Percentiles rank a stretch among this genome's conserved stretches.
phyloP scores from a whole-genome alignment of 257 asterid genomes.

The Solanum virginianum region DNA sequence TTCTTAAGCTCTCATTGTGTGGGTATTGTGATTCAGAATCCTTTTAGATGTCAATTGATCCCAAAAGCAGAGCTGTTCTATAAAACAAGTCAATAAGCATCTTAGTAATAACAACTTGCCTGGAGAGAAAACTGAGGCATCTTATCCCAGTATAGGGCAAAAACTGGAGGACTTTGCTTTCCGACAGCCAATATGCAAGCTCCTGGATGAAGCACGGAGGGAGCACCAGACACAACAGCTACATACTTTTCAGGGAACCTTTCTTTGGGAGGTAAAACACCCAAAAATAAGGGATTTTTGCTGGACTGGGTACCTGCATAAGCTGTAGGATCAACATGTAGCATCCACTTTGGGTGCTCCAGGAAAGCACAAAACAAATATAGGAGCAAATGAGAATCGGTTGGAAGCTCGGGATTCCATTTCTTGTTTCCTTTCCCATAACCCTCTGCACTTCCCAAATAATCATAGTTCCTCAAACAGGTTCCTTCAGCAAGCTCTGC shows the following conservation, averaged over 20 bases:
- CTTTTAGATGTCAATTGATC: neutral
- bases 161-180: constrained; percentile 76
- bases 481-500: constrained; percentile 94
- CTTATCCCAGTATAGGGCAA: constrained; percentile 85
- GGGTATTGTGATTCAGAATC: neutral
- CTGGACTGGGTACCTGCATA: constrained; percentile 72
- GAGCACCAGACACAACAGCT: constrained; percentile 69
- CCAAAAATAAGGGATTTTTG: constrained; percentile 88
- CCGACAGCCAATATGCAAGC: constrained; percentile 87
- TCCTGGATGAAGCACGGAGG: constrained; percentile 86
- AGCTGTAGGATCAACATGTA: constrained; percentile 81
- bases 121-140: constrained; percentile 91
- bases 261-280: constrained; percentile 85
- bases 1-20: neutral
- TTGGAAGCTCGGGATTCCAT: constrained; percentile 73
- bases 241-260: constrained; percentile 86
- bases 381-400: constrained; percentile 83
- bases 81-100: neutral
- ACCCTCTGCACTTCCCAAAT: constrained; percentile 69
- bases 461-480: constrained; percentile 85
- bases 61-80: neutral
- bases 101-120: constrained; percentile 26
- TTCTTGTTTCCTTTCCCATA: constrained; percentile 57
- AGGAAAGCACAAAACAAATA: constrained; percentile 89
- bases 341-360: constrained; percentile 96